phyloP scores from a whole-genome alignment of 2,329 filamentous ascomycete genomes.

The Phyllosticta citribraziliensis region DNA sequence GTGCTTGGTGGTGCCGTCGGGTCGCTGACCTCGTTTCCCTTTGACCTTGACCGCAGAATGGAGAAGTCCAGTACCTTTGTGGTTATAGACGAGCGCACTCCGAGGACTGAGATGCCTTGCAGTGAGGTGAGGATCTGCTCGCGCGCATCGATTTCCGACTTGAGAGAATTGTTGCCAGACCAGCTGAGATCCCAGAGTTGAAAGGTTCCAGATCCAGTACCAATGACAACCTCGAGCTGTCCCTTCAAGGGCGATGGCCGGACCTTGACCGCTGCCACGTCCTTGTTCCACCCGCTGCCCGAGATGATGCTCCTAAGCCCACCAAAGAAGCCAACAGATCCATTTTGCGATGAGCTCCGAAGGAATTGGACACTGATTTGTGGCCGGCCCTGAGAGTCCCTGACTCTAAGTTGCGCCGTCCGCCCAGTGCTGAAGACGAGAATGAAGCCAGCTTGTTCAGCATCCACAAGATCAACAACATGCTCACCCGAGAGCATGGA shows the following conservation, averaged over 20 bases:
- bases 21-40: conserved; percentile 33
- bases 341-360: conserved; percentile 40
- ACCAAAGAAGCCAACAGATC: conserved; percentile 61
- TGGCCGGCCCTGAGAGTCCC: conserved; percentile 79
- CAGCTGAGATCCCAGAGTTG: conserved; percentile 85
- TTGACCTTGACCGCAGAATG: conserved; percentile 44
- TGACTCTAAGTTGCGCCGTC: conserved; percentile 73
- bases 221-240: conserved; percentile 74
- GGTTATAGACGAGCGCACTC: conserved; percentile 41
- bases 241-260: conserved; percentile 63
- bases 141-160: conserved; percentile 61
- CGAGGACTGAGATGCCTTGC: conserved; percentile 41
- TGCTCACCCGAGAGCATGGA: conserved; percentile 70
- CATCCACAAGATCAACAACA: conserved; percentile 67
- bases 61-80: conserved; percentile 74
- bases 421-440: conserved; percentile 77
- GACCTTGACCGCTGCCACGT: conserved; percentile 70
- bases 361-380: conserved; percentile 70
- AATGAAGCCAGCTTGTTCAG: conserved; percentile 80
- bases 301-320: conserved; percentile 70
- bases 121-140: conserved; percentile 55
- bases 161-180: conserved; percentile 69
- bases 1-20: conserved; percentile 12
- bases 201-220: conserved; percentile 66
- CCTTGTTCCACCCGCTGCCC: conserved; percentile 59